A percentile compares a stretch with the other conserved stretches of the same genome.
Evolutionary conservation across 1,284 basidiomycete genomes (phyloP).

Genomic region (Ceratobasidium sp.): DNA sequence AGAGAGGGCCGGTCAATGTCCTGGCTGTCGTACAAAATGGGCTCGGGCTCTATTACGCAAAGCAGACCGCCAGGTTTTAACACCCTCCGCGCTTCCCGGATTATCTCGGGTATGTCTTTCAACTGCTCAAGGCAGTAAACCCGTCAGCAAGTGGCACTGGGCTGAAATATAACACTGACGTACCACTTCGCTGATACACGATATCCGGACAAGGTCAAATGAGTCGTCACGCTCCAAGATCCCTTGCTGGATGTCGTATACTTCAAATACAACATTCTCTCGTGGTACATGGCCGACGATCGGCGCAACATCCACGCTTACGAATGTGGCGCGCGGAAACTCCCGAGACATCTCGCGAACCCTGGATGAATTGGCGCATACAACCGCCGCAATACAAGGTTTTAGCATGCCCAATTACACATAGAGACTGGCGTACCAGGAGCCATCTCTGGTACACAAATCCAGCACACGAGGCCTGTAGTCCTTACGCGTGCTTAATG

Average conservation of each 20-base stretch:
- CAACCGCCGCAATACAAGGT: background rate
- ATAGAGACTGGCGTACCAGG: conserved; percentile 1
- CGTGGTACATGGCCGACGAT: conserved; percentile 15
- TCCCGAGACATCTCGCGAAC: conserved; percentile 30
- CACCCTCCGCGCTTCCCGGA: conserved; percentile 27
- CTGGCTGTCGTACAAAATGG: conserved; percentile 9
- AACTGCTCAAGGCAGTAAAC: background rate
- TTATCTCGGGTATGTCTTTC: conserved; percentile 12
- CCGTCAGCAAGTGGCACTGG: background rate
- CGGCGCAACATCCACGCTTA: conserved; percentile 27
- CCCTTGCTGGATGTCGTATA: conserved; percentile 11
- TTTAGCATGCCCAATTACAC: too few species aligned
- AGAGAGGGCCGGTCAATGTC: conserved; percentile 6
- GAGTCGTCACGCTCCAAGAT: conserved; percentile 15
- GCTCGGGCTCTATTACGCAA: conserved; percentile 16
- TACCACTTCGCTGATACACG: conserved; percentile 22
- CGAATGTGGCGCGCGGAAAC: conserved; percentile 22
- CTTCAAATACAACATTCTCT: conserved; percentile 27
- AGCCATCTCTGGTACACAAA: conserved; percentile 11
- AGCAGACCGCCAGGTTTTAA: conserved; percentile 36
- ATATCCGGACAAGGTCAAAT: conserved; percentile 29
- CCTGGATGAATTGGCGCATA: conserved; percentile 9
- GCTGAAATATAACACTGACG: background rate
- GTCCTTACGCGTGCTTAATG: background rate
- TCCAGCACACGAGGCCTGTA: conserved; percentile 18